Percentiles rank a stretch among this genome's conserved stretches.
These are phyloP conservation scores for Penicillium ucsense DNA, from an alignment of 495 filamentous ascomycete genomes.

Conservation along the genomic window DNA sequence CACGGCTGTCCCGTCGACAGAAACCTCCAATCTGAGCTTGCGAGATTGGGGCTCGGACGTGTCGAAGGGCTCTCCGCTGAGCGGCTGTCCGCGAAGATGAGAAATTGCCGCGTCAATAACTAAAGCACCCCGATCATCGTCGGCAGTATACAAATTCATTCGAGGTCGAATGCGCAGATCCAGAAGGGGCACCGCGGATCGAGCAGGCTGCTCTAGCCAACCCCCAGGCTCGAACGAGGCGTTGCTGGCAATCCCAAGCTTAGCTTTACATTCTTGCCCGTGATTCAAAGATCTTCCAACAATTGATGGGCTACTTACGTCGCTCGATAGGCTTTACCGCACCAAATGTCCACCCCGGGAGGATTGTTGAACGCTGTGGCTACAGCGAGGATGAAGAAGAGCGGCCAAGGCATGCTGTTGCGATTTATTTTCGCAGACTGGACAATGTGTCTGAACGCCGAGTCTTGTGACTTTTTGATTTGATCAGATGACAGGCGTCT, in stretches of 20 bases:
- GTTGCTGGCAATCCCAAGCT: constrained; percentile 24
- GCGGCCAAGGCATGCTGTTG: constrained; percentile 2
- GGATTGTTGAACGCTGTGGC: constrained; percentile 18
- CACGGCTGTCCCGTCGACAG: constrained; percentile 12
- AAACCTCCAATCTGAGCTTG: constrained; percentile 2
- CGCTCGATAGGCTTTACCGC: constrained; percentile 48
- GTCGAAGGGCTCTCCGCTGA: constrained; percentile 34
- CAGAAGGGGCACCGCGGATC: constrained; percentile 35
- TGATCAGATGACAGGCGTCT: no score
- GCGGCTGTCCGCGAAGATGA: no score
- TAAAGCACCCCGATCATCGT: constrained; percentile 44
- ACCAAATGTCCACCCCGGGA: constrained; percentile 37
- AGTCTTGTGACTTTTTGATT: no score
- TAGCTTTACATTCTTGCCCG: background rate
- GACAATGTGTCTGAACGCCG: background rate
- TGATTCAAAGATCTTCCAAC: background rate
- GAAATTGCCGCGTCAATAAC: constrained; percentile 41
- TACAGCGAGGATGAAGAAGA: constrained; percentile 3
- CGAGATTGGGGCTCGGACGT: constrained; percentile 1
- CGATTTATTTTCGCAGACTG: background rate
- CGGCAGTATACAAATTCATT: constrained; percentile 50
- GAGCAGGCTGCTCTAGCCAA: constrained; percentile 36
- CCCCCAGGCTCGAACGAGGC: constrained; percentile 53
- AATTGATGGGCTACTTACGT: constrained; percentile 22
- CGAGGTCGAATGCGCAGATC: constrained; percentile 50